Conservation (phyloP, 345 rosid genomes). For the Mangifera indica region DNA sequence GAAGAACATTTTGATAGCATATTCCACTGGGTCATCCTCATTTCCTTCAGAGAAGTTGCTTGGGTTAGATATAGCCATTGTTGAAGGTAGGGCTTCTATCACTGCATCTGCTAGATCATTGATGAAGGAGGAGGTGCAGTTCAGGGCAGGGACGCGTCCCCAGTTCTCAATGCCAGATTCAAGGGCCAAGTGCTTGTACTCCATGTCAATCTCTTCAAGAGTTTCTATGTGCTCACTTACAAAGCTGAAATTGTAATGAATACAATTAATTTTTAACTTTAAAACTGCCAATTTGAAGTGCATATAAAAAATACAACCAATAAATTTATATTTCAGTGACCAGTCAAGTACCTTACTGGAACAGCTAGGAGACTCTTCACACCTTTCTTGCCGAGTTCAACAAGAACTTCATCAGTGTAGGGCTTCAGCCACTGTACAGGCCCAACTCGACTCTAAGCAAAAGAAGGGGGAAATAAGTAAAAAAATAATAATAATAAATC, state of each 20-base stretch:
- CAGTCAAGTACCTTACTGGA: constrained; percentile 67
- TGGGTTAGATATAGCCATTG: constrained; percentile 47
- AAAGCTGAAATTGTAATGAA: constrained; percentile 47
- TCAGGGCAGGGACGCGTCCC: constrained; percentile 90
- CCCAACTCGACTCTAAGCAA: constrained; percentile 87
- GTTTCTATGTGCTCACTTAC: constrained; percentile 97
- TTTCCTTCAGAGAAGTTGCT: constrained; percentile 38
- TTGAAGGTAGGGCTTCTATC: constrained; percentile 80
- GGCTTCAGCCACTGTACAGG: constrained; percentile 97
- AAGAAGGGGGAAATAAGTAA: not conserved
- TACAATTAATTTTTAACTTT: not conserved
- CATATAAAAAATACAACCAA: not conserved
- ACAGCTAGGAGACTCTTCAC: constrained; percentile 90
- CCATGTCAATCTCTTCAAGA: constrained; percentile 94
- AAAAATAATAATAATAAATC: not conserved
- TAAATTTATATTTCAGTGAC: not conserved
- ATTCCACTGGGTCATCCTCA: constrained; percentile 46
- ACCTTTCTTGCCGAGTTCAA: constrained; percentile 89
- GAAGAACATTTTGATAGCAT: constrained; percentile 59
- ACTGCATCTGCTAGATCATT: constrained; percentile 90
- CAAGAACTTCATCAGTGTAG: constrained; percentile 90
- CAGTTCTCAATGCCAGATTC: constrained; percentile 91
- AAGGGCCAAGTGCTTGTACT: constrained; percentile 74
- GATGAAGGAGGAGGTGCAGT: constrained; percentile 78
- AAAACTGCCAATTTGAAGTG: not conserved